phyloP scores from a whole-genome alignment of 208 protist species.

The Acanthamoeba lenticulata region DNA sequence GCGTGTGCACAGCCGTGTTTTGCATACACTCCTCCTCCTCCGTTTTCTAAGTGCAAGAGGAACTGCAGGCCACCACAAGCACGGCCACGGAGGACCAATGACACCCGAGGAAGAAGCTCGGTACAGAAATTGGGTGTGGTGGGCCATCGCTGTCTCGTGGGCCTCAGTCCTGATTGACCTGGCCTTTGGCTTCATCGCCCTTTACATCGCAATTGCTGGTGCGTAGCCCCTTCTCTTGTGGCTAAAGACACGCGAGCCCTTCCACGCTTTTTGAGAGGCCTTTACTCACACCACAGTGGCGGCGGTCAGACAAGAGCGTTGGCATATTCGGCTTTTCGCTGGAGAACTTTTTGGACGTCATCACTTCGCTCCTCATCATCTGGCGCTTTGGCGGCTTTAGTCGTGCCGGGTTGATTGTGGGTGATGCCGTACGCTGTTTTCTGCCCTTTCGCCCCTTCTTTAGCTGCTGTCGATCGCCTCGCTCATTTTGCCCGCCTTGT shows the following conservation, averaged over 20 bases:
- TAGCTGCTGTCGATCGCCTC: neutral
- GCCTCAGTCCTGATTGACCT: neutral
- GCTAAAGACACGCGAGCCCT: neutral
- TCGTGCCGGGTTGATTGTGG: neutral
- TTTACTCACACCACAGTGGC: no score
- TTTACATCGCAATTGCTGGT: neutral
- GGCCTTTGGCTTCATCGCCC: neutral
- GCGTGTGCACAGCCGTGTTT: no score
- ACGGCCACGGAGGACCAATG: neutral
- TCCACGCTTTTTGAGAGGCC: no score
- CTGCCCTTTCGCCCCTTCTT: neutral
- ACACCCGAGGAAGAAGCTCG: neutral
- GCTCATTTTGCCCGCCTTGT: neutral
- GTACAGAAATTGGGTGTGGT: neutral
- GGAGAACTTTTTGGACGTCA: slow-evolving; percentile 11
- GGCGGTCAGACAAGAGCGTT: neutral
- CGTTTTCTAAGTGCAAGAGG: neutral
- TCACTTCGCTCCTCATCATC: slow-evolving; percentile 47
- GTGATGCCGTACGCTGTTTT: neutral
- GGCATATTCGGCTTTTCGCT: neutral
- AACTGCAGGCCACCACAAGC: neutral
- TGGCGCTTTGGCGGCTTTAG: slow-evolving; percentile 44
- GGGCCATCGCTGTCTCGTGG: neutral
- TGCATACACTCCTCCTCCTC: neutral
- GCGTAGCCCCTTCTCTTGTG: neutral